Base-by-base conservation (phyloP, 495 filamentous ascomycete genomes). In the Cenococcum geophilum region DNA sequence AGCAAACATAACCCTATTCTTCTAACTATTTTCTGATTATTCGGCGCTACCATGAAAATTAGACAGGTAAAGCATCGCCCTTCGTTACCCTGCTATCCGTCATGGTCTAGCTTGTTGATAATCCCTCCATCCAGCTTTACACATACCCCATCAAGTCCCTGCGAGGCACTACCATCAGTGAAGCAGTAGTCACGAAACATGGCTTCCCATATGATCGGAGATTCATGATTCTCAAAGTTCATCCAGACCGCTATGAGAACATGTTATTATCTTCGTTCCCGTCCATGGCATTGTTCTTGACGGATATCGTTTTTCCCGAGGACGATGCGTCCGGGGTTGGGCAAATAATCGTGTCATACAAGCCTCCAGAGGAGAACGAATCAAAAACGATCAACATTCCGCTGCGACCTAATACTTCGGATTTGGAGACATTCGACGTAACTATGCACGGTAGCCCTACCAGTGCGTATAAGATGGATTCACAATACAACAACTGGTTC, bases 131-230 rank as follows among this genome's bases (percentile, higher is more conserved):
- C 25, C 8, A 93, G 87, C 79, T 97, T 35, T 93, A 89, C 74
- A 78, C 88, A 45, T 95, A 96, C 70, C 91, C 92, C 58, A 88
- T 97, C 76, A 97, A 96, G 69, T 90, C 86, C 1, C 80, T 96
- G 0, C 83, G 86, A 5, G 83, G 80, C 5, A 81, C 88, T 32
- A 59, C 78, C 25, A 71, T 96, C 37, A 48, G 74, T 2, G 68
- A 76, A 21, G 79, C 86, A 11, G 61, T 74, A 6, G 69, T 92
- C 36, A 85, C 83, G 1, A 72, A 78, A n/a, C 79, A 83, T 62
- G 91, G 91, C 12, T 81, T 95, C 60, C 74, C 75, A 35, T 80
- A 89, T 72, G 92, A 97, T 75, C 83, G 92, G 14, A 57, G 43
- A 5, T 65, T 59, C 43, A 62, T 68, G 62, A 48, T 68, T 10